Evolutionary conservation across 2,329 filamentous ascomycete genomes (phyloP), one percentile per base, ranked within the genome.

Genomic region (Ceratocystis cacaofunesta): DNA sequence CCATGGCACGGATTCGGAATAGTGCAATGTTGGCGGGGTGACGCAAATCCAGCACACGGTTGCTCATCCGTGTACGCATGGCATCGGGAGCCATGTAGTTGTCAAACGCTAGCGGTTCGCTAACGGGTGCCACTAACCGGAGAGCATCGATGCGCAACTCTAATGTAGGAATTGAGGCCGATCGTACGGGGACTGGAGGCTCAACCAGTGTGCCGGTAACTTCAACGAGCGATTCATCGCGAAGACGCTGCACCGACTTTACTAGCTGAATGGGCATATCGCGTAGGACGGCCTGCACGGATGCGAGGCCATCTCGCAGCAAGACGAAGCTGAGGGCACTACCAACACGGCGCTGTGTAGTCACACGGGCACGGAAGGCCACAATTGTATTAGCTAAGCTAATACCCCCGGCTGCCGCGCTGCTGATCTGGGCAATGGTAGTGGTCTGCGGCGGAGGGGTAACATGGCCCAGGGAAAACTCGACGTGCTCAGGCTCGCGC

Each of bases 21-120:
- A 96, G 87, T 43, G 88, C 85, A 74, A 96, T 91, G 61, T 91
- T 90, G 0, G 89, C 83, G 0, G 89, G 87, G n/a, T 92, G 92
- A 61, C 92, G 84, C 63, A 96, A 78, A 75, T 92, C 92, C 58
- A 95, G 83, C 67, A 96, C 84, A 63, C 92, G 86, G 73, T 92
- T 91, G 65, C 82, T 79, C 70, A 91, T 79, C 67, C 92, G 88
- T 48, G 88, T 87, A 66, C 88, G 82, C 70, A 78, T 75, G 1
- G 79, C 76, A 36, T 72, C 73, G 0, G 69, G 69, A 3, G 69
- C 65, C 8, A 61, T 25, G 70, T 82, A 83, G 66, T 81, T 80
- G 70, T 76, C 80, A 65, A 83, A 78, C 1, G 79, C 75, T 0
- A 68, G 61, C 7, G 79, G 72, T 55, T 78, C 77, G n/a, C 77